These are phyloP conservation scores for Candida tammaniensis DNA, from an alignment of 805 yeast species.

Conservation along the genomic window DNA sequence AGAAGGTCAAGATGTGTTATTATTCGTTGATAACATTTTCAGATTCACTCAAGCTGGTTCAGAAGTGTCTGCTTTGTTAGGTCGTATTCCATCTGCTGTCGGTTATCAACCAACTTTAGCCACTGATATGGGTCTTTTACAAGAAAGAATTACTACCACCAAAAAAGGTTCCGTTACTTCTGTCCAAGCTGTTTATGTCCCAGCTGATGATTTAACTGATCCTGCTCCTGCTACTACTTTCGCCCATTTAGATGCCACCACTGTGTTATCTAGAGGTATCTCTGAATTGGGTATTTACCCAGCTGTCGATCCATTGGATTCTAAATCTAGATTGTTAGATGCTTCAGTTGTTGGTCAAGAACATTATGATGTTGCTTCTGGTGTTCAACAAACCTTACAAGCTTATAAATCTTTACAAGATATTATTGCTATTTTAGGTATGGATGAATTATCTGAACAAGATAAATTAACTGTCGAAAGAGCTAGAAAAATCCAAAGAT, in stretches of 20 bases:
- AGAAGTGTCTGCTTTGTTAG: conserved; percentile 98
- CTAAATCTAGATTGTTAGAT: conserved; percentile 97
- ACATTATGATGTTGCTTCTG: conserved; percentile 93
- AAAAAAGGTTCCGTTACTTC: conserved; percentile 99
- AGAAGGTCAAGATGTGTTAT: conserved; percentile 99
- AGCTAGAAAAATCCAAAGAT: conserved; percentile 99
- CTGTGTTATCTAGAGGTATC: conserved; percentile 99
- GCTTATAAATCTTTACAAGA: conserved; percentile 99
- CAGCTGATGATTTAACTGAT: conserved; percentile 99
- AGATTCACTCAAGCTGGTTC: conserved; percentile 99
- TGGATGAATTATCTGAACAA: conserved; percentile 99
- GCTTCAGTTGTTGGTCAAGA: conserved; percentile 97
- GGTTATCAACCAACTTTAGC: conserved; percentile 99
- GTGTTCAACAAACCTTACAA: conserved; percentile 97
- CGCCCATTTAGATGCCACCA: conserved; percentile 99
- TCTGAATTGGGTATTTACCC: conserved; percentile 99
- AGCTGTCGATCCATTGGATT: conserved; percentile 99
- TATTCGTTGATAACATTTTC: conserved; percentile 99
- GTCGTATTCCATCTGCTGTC: conserved; percentile 99
- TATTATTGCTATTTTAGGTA: conserved; percentile 99
- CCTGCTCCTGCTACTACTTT: conserved; percentile 99
- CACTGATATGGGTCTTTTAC: conserved; percentile 99
- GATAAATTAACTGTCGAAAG: conserved; percentile 99
- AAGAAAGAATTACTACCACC: conserved; percentile 99
- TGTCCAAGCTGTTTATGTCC: conserved; percentile 99